Base-by-base conservation (phyloP, 371 early-diverging fungal species). In the Coemansia sp. region DNA sequence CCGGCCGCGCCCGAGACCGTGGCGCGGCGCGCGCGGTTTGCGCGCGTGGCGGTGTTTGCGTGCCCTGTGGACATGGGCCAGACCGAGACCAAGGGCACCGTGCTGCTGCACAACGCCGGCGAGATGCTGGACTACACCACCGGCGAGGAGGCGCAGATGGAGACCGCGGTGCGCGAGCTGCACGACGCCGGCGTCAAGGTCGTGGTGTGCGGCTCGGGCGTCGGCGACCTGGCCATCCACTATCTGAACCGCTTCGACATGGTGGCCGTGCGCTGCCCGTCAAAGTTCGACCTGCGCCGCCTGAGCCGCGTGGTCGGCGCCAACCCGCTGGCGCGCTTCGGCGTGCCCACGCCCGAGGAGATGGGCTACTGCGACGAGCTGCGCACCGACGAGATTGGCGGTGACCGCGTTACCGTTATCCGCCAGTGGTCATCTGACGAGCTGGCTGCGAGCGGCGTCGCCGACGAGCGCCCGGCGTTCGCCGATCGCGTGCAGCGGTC, bases 41-140 rank as follows among this genome's bases (percentile, higher is more conserved):
- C 94, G 71, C 95, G 95, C 83, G 87, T 97, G 48, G 99, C 98
- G 42, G 90, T 99, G 59, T 99, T 94, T 81, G 91, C 96, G 42
- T 98, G 98, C 78, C 91, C 96, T 10, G 82, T 99, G 60, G 99
- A 98, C 72, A 89, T 97, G 63, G 82, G 91, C 16, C 89, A 94
- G 77, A 97, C 99, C 34, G 99, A 99, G 78, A 99, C 99, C 59
- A 99, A 99, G 86, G 99, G 99, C 48, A 99, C 99, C 5, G 98
- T 99, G 42, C 83, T 99, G 76, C 90, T 99, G 72, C 91, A 94
- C 69, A 97, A 92, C 75, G 99, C 99, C 57, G 83, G 90, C 60
- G 99, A 99, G 77, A 93, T 99, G 93, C 83, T 97, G 45, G 89
- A 89, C 77, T 99, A 97, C 77, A 90, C 92, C 62, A 94, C 93